Conservation (phyloP, 1,139 yeast species). For the Zygosaccharomyces sapae region DNA sequence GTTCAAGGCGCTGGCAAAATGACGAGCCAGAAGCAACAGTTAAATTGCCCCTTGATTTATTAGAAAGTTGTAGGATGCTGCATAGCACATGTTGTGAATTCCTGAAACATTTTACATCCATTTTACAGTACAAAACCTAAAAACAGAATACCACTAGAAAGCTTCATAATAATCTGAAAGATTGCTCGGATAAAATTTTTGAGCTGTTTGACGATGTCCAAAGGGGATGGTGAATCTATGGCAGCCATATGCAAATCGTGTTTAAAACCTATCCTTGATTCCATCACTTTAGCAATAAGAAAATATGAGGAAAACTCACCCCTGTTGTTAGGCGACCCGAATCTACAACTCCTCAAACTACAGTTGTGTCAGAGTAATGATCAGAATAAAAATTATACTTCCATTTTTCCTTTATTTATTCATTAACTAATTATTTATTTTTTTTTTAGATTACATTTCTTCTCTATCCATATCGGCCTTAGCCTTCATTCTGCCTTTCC, state of each 20-base stretch:
- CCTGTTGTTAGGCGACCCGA: neutral
- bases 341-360: neutral
- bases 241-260: slow-evolving; percentile 28
- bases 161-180: slow-evolving; percentile 46
- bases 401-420: neutral
- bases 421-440: neutral
- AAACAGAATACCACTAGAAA: slow-evolving; percentile 46
- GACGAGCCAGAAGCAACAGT: slow-evolving; percentile 28
- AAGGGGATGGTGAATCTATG: slow-evolving; percentile 30
- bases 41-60: slow-evolving; percentile 29
- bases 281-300: slow-evolving; percentile 29
- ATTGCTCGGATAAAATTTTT: slow-evolving; percentile 37
- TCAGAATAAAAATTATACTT: neutral
- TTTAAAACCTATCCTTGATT: slow-evolving; percentile 27
- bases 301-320: slow-evolving; percentile 24
- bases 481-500: slow-evolving; percentile 34
- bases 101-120: slow-evolving; percentile 64
- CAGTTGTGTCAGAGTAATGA: neutral
- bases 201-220: slow-evolving; percentile 29
- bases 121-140: slow-evolving; percentile 53
- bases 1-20: slow-evolving; percentile 26
- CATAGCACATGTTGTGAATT: slow-evolving; percentile 71
- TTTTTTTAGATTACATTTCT: slow-evolving; percentile 37
- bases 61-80: slow-evolving; percentile 46
- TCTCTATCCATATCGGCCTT: slow-evolving; percentile 47